Base-by-base conservation (phyloP, 345 rosid genomes). In the Rhodomyrtus tomentosa region DNA sequence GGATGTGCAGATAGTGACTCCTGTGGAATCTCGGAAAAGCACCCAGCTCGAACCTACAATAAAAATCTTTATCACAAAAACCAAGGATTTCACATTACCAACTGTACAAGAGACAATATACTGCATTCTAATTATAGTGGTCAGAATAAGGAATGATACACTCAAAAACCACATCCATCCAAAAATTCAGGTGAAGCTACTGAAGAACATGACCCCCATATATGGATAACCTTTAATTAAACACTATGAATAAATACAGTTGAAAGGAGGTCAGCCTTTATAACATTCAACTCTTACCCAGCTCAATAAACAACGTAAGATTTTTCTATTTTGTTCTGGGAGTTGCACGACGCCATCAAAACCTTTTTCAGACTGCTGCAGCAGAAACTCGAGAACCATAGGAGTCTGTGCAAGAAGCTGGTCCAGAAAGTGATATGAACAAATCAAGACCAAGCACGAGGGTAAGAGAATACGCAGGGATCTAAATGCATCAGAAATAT, bases 291-390 rank as follows among this genome's bases (percentile, higher is more conserved):
- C 76, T 32, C 79, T 90, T 95, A 96, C 99, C 99, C 99, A 96
- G 88, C 99, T 96, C 83, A 96, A 87, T 84, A 96, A 91, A 90
- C 99, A 96, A 29, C 98, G 98, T 80, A 95, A 91, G 87, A 96
- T 90, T 87, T 95, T 96, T 85, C 93, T 92, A 87, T 88, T 91
- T 87, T 89, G 93, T 73, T 95, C 96, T 84, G 88, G 94, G 27
- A 87, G 90, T 84, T 91, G 96, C 83, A 90, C 25, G 51, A 87
- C 86, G 84, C 88, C 90, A 83, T 92, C 90, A 84, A 87, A 87
- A 36, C 85, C 85, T 89, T 91, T 93, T 90, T 91, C 96, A 87
- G 99, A 95, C 87, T 95, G 96, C 87, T 91, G 94, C 82, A 94
- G 91, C 50, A 96, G 92, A 93, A 96, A 96, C 85, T 95, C 99